phyloP scores from a whole-genome alignment of 179 eudicot genomes.

The Beta corolliflora region DNA sequence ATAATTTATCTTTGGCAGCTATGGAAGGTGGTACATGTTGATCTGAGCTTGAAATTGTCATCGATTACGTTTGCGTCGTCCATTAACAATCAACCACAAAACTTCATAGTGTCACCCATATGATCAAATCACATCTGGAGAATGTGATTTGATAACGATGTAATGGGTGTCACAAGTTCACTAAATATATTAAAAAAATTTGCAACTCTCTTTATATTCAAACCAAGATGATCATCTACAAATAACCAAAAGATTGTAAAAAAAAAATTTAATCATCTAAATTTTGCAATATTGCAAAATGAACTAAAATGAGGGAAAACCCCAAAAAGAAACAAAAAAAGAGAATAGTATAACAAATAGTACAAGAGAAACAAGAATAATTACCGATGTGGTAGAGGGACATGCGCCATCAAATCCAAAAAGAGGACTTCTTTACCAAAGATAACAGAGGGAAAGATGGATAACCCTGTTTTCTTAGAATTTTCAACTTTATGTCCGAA shows the following conservation, averaged over 20 bases:
- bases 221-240: neutral
- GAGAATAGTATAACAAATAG: neutral
- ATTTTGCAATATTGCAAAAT: neutral
- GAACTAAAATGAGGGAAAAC: neutral
- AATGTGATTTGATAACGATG: no score
- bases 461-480: neutral
- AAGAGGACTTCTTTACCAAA: no score
- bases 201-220: no score
- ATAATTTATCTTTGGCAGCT: no score
- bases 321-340: neutral
- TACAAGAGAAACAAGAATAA: neutral
- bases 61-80: neutral
- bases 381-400: conserved; percentile 6
- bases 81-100: neutral
- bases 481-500: conserved; percentile 9
- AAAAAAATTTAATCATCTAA: no score
- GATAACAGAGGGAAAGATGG: neutral
- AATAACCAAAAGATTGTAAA: neutral
- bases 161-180: no score
- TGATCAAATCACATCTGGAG: no score
- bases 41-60: neutral
- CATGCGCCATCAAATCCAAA: conserved; percentile 2
- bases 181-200: no score
- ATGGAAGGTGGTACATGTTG: neutral
- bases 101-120: neutral